These are phyloP conservation scores for Penicillium griseofulvum DNA, from an alignment of 2,329 filamentous ascomycete species.

Conservation along the genomic window DNA sequence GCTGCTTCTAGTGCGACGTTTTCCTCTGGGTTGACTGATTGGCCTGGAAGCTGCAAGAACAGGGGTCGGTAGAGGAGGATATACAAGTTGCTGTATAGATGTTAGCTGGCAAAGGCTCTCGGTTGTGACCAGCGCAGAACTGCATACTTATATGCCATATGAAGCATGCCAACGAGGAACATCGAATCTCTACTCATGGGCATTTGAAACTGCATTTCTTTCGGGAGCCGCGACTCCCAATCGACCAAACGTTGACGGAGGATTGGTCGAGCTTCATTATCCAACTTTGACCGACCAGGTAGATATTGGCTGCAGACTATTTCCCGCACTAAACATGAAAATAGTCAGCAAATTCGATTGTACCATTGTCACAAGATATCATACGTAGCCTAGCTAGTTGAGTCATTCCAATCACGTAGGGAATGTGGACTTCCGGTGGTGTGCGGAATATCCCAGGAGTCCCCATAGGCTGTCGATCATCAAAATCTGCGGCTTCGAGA, in stretches of 20 bases:
- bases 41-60: constrained; percentile 37
- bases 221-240: constrained; percentile 43
- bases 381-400: constrained; percentile 39
- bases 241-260: constrained; percentile 35
- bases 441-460: constrained; percentile 29
- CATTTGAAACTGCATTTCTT: constrained; percentile 33
- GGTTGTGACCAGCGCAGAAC: neutral
- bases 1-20: constrained; percentile 48
- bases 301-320: constrained; percentile 41
- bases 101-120: neutral
- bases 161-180: constrained; percentile 44
- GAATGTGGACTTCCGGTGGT: constrained; percentile 34
- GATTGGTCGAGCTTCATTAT: constrained; percentile 21
- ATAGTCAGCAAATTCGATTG: neutral
- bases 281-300: constrained; percentile 23
- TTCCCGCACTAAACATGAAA: constrained; percentile 28
- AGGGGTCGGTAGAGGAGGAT: constrained; percentile 47
- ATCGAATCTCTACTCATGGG: constrained; percentile 31
- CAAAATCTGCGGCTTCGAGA: constrained; percentile 39
- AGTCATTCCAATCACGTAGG: constrained; percentile 40
- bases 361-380: neutral
- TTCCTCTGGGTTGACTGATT: constrained; percentile 33
- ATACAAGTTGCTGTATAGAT: constrained; percentile 40
- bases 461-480: constrained; percentile 30
- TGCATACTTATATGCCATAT: constrained; percentile 47